Evolutionary conservation across 495 filamentous ascomycete genomes (phyloP), one percentile per base, ranked within the genome.

Genomic region (Lichina pygmaea): DNA sequence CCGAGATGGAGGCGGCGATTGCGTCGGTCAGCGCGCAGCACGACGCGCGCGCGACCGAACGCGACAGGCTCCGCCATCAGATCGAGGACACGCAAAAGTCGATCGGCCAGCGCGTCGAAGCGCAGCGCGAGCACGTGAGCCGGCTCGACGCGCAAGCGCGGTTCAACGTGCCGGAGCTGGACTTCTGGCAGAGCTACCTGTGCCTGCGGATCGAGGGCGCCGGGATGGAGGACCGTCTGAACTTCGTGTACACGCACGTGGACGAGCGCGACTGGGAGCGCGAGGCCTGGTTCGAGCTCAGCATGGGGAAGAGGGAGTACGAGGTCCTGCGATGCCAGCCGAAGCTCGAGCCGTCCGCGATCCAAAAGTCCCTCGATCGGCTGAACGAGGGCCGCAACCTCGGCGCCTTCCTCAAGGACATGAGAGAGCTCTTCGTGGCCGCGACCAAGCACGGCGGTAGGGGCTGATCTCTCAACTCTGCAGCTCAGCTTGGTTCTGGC

Each of bases 111-210:
- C 69, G 65, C 42, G 49, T 71, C 3, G 68, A 75, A 45, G 70
- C 72, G 11, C 75, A 78, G 56, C 67, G 70, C 48, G 62, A 62
- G 44, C 67, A 78, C 49, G 64, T 70, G 62, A 67, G 71, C 44
- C 68, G 79, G 49, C 54, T 86, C 30, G 79, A 91, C 55, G 66
- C 73, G 32, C 86, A 94, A 59, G 67, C 77, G 34, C 70, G 81
- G 39, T 77, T 80, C 49, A 93, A 95, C 58, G 69, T 77, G 40
- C 89, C 89, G 3, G 89, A 97, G 58, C 66, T 95, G 37, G 77
- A 83, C 37, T 95, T 97, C 58, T 97, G 91, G 91, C 76, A 91
- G 54, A 77, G 80, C 46, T 83, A 83, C 57, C 63, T 97, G 49
- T 79, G 86, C 48, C 53, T 95, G 62, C 66, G 78, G 44, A 86